A percentile compares a stretch with the other conserved stretches of the same genome.
Evolutionary conservation across 192 early-diverging fungal genomes (phyloP).

Genomic region (Spinellus fusiger): DNA sequence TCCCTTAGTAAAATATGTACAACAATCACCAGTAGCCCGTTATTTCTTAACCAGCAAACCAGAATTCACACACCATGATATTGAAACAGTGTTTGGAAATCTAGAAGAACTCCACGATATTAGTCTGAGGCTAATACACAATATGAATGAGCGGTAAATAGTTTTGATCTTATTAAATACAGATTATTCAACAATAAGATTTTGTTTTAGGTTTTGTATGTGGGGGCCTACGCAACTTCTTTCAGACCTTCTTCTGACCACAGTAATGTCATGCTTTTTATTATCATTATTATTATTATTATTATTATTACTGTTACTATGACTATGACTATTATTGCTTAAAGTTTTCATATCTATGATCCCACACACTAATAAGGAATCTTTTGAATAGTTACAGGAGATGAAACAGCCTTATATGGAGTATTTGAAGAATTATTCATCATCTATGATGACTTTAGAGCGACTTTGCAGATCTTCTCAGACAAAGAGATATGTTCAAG

Average conservation of each 20-base stretch:
- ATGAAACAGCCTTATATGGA: not conserved
- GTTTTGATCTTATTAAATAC: not conserved
- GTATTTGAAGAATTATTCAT: not conserved
- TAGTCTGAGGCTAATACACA: not conserved
- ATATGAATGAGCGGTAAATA: not conserved
- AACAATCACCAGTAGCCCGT: not conserved
- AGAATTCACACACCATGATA: not conserved
- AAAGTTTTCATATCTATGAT: too few species aligned
- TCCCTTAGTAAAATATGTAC: not conserved
- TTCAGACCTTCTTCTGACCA: not conserved
- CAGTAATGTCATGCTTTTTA: not conserved
- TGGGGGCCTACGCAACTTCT: constrained; percentile 7
- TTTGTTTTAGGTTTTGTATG: constrained; percentile 1
- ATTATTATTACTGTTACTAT: too few species aligned
- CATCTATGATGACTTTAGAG: not conserved
- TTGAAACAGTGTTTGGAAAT: not conserved
- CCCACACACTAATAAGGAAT: not conserved
- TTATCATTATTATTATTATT: not conserved
- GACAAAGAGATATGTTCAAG: not conserved
- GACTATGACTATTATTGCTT: too few species aligned
- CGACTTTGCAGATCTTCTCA: not conserved
- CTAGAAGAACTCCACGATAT: not conserved
- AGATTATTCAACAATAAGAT: not conserved
- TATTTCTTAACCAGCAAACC: not conserved
- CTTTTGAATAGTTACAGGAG: not conserved